Percentiles rank a stretch among this genome's conserved stretches.
Conservation (phyloP, 169 alveolate genomes). For the Plasmodium fragile region DNA sequence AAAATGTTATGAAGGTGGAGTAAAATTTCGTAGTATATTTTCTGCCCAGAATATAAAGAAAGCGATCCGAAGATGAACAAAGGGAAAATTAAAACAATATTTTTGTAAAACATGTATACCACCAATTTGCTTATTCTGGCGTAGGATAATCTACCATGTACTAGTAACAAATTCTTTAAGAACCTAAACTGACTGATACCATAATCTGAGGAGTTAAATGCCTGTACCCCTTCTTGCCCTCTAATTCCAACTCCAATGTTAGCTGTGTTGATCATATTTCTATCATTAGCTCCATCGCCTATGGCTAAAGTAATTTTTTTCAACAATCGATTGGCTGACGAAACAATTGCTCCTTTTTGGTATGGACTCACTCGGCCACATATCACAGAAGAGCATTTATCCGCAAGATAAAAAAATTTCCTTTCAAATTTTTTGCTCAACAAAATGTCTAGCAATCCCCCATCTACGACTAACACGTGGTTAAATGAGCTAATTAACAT, state of each 20-base stretch:
- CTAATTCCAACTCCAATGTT: slow-evolving; percentile 98
- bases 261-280: slow-evolving; percentile 98
- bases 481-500: slow-evolving; percentile 3
- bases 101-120: slow-evolving; percentile 97
- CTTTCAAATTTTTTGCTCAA: slow-evolving; percentile 74
- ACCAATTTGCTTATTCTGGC: slow-evolving; percentile 94
- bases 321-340: slow-evolving; percentile 81
- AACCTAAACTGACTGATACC: slow-evolving; percentile 91
- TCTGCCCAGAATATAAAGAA: slow-evolving; percentile 95
- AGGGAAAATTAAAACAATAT: slow-evolving; percentile 95
- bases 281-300: slow-evolving; percentile 99
- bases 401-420: slow-evolving; percentile 76
- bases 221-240: slow-evolving; percentile 98
- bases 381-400: slow-evolving; percentile 77
- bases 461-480: slow-evolving; percentile 72
- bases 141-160: slow-evolving; percentile 94
- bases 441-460: slow-evolving; percentile 36
- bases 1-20: slow-evolving; percentile 95
- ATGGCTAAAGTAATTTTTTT: slow-evolving; percentile 90
- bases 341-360: slow-evolving; percentile 90
- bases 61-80: slow-evolving; percentile 93
- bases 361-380: slow-evolving; percentile 84
- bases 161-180: slow-evolving; percentile 87
- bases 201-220: slow-evolving; percentile 93
- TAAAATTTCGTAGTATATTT: slow-evolving; percentile 94